Evolutionary conservation across 768 basidiomycete species (phyloP), one percentile per base, ranked within the genome.

Genomic region (Calocybe gangraenosa): DNA sequence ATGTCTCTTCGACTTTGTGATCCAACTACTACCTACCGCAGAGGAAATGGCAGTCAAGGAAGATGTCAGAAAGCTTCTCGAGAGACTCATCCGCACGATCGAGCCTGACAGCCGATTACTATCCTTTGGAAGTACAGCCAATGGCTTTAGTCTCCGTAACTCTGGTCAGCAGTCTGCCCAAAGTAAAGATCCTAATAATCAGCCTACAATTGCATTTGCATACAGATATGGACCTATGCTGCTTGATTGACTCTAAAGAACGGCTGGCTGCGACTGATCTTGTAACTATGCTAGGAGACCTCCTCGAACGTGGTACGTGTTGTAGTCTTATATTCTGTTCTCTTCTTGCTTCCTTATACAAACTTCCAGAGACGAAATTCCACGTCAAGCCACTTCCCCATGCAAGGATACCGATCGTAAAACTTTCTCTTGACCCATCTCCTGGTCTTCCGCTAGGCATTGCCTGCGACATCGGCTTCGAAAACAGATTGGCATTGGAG

Each of bases 391-490:
- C 92, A 9, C 73, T 99, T 18, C 94, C 95, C 8, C 88, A 93
- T 67, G 95, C 95, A 9, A 87, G 95, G 57, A 97, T 98, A 74
- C 95, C 95, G 25, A 99, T 99, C 61, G 92, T 99, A 60, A 99
- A 99, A 71, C 76, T 99, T 43, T 92, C 89, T 18, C 78, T 98
- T 19, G 85, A 91, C 61, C 89, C 91, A 14, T 88, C 89, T 2
- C 83, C 82, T 9, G 81, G 84, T 3, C 70, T 92, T 11, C 85
- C 86, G 7, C 76, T 81, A 40, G 94, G 93, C 45, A 95, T 99
- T 56, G 89, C 94, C 6, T 97, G 95, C 62, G 95, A 99, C 64
- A 99, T 99, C 53, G 95, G 95, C 14, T 98, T 98, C 57, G 95
- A 96, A 72, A 98, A 98, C 67, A 79, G 94, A 58, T 75, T 99